A percentile compares a stretch with the other conserved stretches of the same genome.
Conservation (phyloP, 768 basidiomycete genomes). For the Hericium rajendrae region DNA sequence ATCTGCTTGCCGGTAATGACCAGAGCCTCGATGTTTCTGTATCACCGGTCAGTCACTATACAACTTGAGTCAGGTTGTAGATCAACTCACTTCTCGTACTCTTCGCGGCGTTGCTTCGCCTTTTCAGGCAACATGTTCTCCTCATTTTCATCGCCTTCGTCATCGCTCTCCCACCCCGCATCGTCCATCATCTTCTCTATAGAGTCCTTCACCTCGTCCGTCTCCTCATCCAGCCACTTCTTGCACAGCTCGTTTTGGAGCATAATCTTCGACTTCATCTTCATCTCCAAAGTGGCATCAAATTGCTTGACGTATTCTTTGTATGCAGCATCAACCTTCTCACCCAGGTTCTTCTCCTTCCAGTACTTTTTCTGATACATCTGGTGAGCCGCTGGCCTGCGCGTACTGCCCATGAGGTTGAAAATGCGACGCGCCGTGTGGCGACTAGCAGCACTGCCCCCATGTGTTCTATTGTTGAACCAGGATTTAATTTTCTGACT, state of each 20-base stretch:
- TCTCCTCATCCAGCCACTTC: neutral
- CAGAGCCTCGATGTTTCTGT: neutral
- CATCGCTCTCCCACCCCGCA: neutral
- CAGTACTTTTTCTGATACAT: neutral
- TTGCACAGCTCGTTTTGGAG: neutral
- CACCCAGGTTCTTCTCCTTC: neutral
- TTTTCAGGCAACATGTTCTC: neutral
- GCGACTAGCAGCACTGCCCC: neutral
- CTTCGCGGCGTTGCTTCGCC: neutral
- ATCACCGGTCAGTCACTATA: neutral
- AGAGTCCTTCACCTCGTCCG: neutral
- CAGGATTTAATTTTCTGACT: neutral
- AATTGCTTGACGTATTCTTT: neutral
- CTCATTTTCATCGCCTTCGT: neutral
- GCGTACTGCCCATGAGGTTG: neutral
- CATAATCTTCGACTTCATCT: neutral
- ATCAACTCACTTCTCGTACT: neutral
- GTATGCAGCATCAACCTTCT: neutral
- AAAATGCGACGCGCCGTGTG: neutral
- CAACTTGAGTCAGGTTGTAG: neutral
- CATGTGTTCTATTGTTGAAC: neutral
- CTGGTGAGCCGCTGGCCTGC: neutral
- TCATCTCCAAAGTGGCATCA: neutral
- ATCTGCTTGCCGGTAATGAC: neutral
- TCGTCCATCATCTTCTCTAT: neutral